Evolutionary conservation across 345 rosid genomes (phyloP).

Genomic region (Gossypium thurberi): DNA sequence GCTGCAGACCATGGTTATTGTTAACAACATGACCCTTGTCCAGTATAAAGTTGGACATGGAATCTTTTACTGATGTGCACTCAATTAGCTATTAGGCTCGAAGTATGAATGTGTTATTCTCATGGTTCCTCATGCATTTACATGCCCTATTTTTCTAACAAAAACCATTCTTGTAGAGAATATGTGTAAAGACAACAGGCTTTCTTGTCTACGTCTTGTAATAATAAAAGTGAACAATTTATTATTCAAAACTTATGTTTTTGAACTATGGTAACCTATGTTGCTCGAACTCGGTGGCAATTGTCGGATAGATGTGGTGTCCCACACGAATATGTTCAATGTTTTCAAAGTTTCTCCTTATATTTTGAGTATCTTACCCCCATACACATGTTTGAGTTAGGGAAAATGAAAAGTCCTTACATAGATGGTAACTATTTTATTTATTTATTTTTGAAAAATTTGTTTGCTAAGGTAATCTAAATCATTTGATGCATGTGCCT

Average conservation of each 20-base stretch:
- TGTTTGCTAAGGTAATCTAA: neutral
- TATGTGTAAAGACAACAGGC: neutral
- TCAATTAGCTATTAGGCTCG: neutral
- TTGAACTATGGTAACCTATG: neutral
- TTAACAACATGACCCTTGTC: neutral
- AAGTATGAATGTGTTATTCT: neutral
- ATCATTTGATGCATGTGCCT: neutral
- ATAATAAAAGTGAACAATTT: neutral
- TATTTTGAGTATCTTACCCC: too few species aligned
- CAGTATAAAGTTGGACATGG: neutral
- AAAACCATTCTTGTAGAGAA: neutral
- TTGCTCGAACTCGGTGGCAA: too few species aligned
- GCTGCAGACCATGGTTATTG: neutral
- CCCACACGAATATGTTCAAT: too few species aligned
- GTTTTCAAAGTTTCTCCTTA: too few species aligned
- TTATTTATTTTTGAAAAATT: too few species aligned
- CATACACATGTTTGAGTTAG: neutral
- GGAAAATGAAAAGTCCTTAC: neutral
- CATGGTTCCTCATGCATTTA: neutral
- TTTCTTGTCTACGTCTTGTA: neutral
- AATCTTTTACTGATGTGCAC: neutral
- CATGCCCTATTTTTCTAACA: neutral
- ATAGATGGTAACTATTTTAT: neutral
- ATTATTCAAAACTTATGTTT: neutral
- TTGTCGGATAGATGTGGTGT: too few species aligned